These are phyloP conservation scores for Podaxis mareebaensis DNA, from an alignment of 768 basidiomycete species.

Conservation along the genomic window DNA sequence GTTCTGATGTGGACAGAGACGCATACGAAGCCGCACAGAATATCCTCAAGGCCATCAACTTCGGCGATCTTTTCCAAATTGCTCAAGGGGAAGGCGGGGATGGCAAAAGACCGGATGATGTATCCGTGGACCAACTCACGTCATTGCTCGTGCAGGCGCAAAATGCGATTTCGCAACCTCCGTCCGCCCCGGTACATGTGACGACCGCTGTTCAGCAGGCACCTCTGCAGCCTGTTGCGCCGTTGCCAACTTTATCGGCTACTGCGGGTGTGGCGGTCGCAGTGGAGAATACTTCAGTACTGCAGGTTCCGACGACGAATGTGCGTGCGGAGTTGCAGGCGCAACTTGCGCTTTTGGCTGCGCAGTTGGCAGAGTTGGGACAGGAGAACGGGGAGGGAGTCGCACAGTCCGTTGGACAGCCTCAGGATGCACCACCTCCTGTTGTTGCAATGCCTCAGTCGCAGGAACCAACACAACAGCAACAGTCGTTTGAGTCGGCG, in stretches of 20 bases:
- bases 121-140: constrained; percentile 16
- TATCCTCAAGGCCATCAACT: constrained; percentile 77
- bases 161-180: constrained; percentile 24
- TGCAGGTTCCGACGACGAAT: constrained; percentile 19
- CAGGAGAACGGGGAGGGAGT: constrained; percentile 30
- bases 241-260: constrained; percentile 9
- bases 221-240: constrained; percentile 1
- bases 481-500: background rate
- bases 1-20: constrained; percentile 32
- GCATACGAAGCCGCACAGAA: constrained; percentile 80
- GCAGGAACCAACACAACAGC: constrained; percentile 4
- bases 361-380: constrained; percentile 69
- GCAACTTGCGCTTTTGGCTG: constrained; percentile 70
- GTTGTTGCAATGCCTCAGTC: background rate
- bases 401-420: background rate
- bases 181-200: background rate
- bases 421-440: constrained; percentile 7
- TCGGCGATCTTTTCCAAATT: constrained; percentile 52
- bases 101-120: constrained; percentile 5
- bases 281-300: background rate
- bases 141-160: constrained; percentile 30
- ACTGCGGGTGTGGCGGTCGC: constrained; percentile 11
- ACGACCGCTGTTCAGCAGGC: constrained; percentile 26
- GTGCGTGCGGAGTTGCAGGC: constrained; percentile 72
- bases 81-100: constrained; percentile 31